These are phyloP conservation scores for Scolecobasidium constrictum DNA, from an alignment of 2,329 filamentous ascomycete species.

Conservation along the genomic window DNA sequence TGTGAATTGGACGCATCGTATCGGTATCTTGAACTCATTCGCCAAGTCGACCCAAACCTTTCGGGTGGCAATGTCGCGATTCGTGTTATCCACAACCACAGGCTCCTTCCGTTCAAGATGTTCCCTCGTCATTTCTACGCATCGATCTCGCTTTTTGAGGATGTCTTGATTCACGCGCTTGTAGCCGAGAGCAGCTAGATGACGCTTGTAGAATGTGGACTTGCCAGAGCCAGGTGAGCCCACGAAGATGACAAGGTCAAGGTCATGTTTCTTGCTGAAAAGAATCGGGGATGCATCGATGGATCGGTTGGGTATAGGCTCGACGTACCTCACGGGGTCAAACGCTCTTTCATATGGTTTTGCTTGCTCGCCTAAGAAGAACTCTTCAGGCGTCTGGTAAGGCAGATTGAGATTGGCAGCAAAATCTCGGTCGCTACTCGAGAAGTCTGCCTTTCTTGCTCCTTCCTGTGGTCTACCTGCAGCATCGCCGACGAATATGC, in stretches of 20 bases:
- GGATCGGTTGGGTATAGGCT: neutral
- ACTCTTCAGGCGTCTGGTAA: slow-evolving; percentile 86
- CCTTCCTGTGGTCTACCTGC: slow-evolving; percentile 38
- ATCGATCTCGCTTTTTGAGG: slow-evolving; percentile 62
- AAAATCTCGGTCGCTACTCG: slow-evolving; percentile 60
- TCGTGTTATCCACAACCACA: slow-evolving; percentile 68
- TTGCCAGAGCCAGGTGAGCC: slow-evolving; percentile 87
- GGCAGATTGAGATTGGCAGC: slow-evolving; percentile 71
- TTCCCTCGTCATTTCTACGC: slow-evolving; percentile 60
- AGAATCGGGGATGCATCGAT: slow-evolving; percentile 17
- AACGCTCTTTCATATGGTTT: slow-evolving; percentile 60
- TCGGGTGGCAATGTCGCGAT: slow-evolving; percentile 68
- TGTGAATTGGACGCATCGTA: slow-evolving; percentile 80
- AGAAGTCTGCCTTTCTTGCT: slow-evolving; percentile 43
- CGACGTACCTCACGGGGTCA: slow-evolving; percentile 42
- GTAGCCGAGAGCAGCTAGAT: slow-evolving; percentile 69
- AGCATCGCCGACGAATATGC: slow-evolving; percentile 87
- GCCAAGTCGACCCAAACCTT: slow-evolving; percentile 71
- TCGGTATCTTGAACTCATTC: slow-evolving; percentile 55
- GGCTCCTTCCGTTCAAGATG: slow-evolving; percentile 33
- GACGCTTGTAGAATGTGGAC: slow-evolving; percentile 76
- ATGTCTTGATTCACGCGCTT: slow-evolving; percentile 82
- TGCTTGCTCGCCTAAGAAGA: slow-evolving; percentile 61
- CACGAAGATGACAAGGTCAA: slow-evolving; percentile 76
- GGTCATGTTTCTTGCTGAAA: slow-evolving; percentile 49